Evolutionary conservation across 2,329 filamentous ascomycete species (phyloP).

Genomic region (Coniella lustricola): DNA sequence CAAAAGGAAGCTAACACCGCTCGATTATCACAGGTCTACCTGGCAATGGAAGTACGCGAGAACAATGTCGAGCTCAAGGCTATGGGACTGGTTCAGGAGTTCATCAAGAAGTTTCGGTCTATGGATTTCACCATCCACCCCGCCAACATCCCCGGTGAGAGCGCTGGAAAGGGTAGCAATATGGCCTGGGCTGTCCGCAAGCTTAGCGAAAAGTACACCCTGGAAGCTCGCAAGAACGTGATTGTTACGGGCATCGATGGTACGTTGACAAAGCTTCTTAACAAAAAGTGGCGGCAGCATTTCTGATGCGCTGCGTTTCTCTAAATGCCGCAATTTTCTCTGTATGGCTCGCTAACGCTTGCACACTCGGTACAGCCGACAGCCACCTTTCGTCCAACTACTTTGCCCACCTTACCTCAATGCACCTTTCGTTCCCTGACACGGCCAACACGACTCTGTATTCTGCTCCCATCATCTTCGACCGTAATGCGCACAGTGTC

Average conservation of each 20-base stretch:
- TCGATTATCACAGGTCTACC: constrained; percentile 48
- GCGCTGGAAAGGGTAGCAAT: constrained; percentile 70
- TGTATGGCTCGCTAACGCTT: constrained; percentile 24
- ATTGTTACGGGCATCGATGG: constrained; percentile 68
- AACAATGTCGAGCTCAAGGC: constrained; percentile 55
- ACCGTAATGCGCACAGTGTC: constrained; percentile 63
- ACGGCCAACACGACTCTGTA: constrained; percentile 59
- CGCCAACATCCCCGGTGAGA: constrained; percentile 56
- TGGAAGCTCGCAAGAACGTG: constrained; percentile 49
- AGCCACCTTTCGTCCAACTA: constrained; percentile 64
- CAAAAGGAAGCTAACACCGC: constrained; percentile 12
- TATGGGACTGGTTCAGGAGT: constrained; percentile 52
- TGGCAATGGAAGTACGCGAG: constrained; percentile 68
- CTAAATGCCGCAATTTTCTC: constrained; percentile 13
- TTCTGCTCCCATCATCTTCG: constrained; percentile 64
- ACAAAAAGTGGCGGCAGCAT: not conserved
- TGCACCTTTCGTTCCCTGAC: constrained; percentile 54
- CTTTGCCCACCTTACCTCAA: constrained; percentile 56
- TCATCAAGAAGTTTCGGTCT: constrained; percentile 56
- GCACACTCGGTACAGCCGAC: constrained; percentile 45
- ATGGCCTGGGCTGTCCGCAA: constrained; percentile 63
- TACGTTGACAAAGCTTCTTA: constrained; percentile 41
- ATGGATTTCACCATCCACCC: constrained; percentile 65
- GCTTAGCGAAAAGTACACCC: constrained; percentile 53
- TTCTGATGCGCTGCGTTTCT: constrained; percentile 1